Base-by-base conservation (phyloP, 1,284 basidiomycete species). In the Meira miltonrushii region DNA sequence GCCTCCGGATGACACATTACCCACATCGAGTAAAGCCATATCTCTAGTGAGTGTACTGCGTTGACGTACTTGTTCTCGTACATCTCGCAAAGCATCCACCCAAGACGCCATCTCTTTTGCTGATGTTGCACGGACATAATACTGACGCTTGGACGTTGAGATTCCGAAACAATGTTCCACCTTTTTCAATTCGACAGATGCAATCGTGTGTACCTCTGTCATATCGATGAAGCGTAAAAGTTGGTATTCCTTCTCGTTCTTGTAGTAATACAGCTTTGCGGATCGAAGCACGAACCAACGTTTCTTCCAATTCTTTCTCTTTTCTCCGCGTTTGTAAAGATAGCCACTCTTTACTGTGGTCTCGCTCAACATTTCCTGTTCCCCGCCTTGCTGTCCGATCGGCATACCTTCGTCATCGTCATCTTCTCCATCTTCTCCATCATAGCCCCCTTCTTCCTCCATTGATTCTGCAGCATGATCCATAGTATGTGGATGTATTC, bases 231-330 rank as follows among this genome's bases (percentile, higher is more conserved):
- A 85, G 19, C 89, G 87, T 33, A 93, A 87, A 5, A 97, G 85
- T 78, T 92, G 85, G 62, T 78, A 78, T 57, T 78, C 75, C 77
- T 82, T 81, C 53, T 90, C 88, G 59, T 87, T 92, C 82, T 97
- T 97, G 86, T 98, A 98, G 81, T 95, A 96, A 12, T 92, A 92
- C 52, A 99, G 81, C 78, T 93, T 90, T 15, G 88, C 89, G 0
- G 90, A 85, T 13, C 94, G 85, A 60, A 98, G 81, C 0, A 98
- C 95, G 71, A 97, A 98, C 94, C 94, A 98, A 39, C 94, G 85
- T 81, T 93, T 93, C 83, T 97, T 97, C 94, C 94, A 98, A 1
- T 88, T 91, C 90, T 96, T 97, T 79, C 95, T 84, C 64, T 92
- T 85, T 80, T 97, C 92, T 67, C 94, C 93, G 82, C 92, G 94